phyloP scores from a whole-genome alignment of 805 yeast species.

The Saturnispora halmiae region DNA sequence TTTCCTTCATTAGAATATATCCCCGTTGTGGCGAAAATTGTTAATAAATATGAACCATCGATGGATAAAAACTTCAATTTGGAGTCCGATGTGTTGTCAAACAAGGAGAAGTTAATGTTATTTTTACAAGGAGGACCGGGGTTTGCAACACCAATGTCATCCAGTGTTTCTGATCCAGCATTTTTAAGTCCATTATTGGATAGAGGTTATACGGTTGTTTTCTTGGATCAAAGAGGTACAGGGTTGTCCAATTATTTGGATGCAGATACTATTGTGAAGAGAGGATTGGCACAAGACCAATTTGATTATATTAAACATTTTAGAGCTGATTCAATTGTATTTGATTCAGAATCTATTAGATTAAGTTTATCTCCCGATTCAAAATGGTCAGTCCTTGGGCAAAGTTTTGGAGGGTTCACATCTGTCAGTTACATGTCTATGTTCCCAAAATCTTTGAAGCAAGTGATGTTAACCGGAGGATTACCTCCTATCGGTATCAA shows the following conservation, averaged over 20 bases:
- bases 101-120: conserved; percentile 26
- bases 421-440: conserved; percentile 12
- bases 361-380: conserved; percentile 20
- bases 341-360: conserved; percentile 42
- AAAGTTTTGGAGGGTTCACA: conserved; percentile 15
- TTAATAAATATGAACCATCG: conserved; percentile 13
- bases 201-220: conserved; percentile 24
- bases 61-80: conserved; percentile 8
- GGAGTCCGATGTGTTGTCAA: conserved; percentile 18
- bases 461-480: conserved; percentile 47
- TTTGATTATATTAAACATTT: conserved; percentile 36
- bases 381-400: conserved; percentile 42
- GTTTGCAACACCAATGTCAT: conserved; percentile 30
- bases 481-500: conserved; percentile 41
- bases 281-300: conserved; percentile 21
- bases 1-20: not conserved
- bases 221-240: conserved; percentile 54
- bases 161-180: conserved; percentile 12
- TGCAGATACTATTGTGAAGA: conserved; percentile 17
- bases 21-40: conserved; percentile 13
- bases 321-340: conserved; percentile 45
- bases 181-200: conserved; percentile 17
- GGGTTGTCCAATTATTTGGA: conserved; percentile 45
- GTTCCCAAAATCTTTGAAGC: conserved; percentile 28
- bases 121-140: conserved; percentile 53